Evolutionary conservation across 768 basidiomycete species (phyloP).

Genomic region (Suillus tomentosus): DNA sequence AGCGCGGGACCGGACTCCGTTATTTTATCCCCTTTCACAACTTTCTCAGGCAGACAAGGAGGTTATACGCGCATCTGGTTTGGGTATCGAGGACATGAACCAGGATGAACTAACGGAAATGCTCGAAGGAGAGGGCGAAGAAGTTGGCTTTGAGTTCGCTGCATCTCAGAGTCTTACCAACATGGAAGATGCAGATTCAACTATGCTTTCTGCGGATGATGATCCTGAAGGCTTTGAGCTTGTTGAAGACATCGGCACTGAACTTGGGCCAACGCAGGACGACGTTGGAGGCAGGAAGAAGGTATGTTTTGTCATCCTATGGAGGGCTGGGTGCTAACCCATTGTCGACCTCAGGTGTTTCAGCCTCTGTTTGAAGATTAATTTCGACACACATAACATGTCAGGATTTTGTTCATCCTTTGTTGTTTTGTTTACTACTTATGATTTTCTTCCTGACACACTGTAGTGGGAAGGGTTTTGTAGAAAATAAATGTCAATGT

Average conservation of each 20-base stretch:
- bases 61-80: slow-evolving; percentile 57
- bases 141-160: slow-evolving; percentile 29
- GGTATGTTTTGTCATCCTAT: slow-evolving; percentile 18
- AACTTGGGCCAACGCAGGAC: slow-evolving; percentile 36
- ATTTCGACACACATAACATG: slow-evolving; percentile 5
- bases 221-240: slow-evolving; percentile 30
- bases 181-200: slow-evolving; percentile 10
- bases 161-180: slow-evolving; percentile 5
- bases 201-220: slow-evolving; percentile 1
- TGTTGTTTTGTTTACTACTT: not conserved
- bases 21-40: slow-evolving; percentile 59
- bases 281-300: slow-evolving; percentile 24
- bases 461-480: too few relatives aligned
- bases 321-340: not conserved
- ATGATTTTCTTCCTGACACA: too few relatives aligned
- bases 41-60: slow-evolving; percentile 57
- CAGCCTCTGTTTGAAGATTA: slow-evolving; percentile 37
- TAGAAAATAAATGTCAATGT: too few relatives aligned
- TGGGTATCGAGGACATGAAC: slow-evolving; percentile 70
- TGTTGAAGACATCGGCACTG: slow-evolving; percentile 28
- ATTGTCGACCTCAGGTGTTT: slow-evolving; percentile 23
- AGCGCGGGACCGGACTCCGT: slow-evolving; percentile 22
- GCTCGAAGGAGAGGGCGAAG: slow-evolving; percentile 37
- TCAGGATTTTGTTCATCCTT: not conserved
- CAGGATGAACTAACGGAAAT: slow-evolving; percentile 56